Conservation (phyloP, 495 filamentous ascomycete species). For the Penicillium chermesinum region DNA sequence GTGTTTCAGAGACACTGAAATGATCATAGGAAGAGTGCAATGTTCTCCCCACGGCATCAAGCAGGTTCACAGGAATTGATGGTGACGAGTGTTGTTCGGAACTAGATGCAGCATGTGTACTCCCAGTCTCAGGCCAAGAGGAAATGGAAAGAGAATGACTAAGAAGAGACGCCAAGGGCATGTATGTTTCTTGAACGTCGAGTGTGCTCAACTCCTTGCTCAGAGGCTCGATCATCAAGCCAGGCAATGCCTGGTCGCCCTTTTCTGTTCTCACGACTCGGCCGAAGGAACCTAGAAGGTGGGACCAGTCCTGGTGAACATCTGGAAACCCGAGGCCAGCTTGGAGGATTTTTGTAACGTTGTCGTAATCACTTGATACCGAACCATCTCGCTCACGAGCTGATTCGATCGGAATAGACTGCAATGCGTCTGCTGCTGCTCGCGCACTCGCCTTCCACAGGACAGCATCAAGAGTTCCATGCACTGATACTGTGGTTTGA, state of each 20-base stretch:
- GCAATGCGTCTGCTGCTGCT: slow-evolving; percentile 28
- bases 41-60: slow-evolving; percentile 22
- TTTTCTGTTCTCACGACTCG: slow-evolving; percentile 57
- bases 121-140: slow-evolving; percentile 18
- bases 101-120: slow-evolving; percentile 4
- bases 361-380: slow-evolving; percentile 58
- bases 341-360: slow-evolving; percentile 61
- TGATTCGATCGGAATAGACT: slow-evolving; percentile 38
- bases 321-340: slow-evolving; percentile 50
- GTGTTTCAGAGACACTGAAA: slow-evolving; percentile 20
- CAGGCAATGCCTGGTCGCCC: slow-evolving; percentile 57
- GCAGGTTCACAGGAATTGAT: slow-evolving; percentile 26
- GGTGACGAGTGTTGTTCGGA: not conserved
- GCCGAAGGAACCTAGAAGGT: slow-evolving; percentile 54
- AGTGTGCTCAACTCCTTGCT: slow-evolving; percentile 42
- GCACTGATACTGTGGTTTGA: not conserved
- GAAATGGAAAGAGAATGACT: slow-evolving; percentile 31
- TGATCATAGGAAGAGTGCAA: slow-evolving; percentile 28
- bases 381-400: slow-evolving; percentile 41
- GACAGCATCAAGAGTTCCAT: slow-evolving; percentile 11
- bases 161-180: slow-evolving; percentile 31
- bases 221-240: slow-evolving; percentile 66
- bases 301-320: slow-evolving; percentile 50
- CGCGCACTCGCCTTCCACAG: slow-evolving; percentile 36
- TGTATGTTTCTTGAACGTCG: slow-evolving; percentile 16